Evolutionary conservation across 2,329 filamentous ascomycete species (phyloP).

Genomic region (Metarhizium guizhouense): DNA sequence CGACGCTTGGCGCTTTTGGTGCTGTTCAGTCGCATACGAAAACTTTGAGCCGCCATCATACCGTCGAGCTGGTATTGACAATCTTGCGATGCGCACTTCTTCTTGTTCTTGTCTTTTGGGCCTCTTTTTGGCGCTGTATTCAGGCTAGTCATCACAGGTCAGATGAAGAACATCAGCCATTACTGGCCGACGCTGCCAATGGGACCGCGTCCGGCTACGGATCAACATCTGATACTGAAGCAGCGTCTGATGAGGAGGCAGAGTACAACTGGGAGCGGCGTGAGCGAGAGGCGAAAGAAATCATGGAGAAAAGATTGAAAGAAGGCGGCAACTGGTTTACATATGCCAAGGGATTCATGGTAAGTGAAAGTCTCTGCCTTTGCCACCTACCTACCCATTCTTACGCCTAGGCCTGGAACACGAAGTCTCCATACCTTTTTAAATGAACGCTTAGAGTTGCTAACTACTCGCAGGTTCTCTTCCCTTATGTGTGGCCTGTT

Average conservation of each 20-base stretch:
- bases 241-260: slow-evolving; percentile 27
- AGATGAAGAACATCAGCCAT: slow-evolving; percentile 50
- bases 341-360: slow-evolving; percentile 65
- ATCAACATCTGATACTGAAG: slow-evolving; percentile 29
- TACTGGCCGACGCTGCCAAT: slow-evolving; percentile 32
- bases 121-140: slow-evolving; percentile 18
- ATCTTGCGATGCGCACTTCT: slow-evolving; percentile 11
- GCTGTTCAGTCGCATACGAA: slow-evolving; percentile 4
- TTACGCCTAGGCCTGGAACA: background rate
- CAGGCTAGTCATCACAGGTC: slow-evolving; percentile 14
- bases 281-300: slow-evolving; percentile 45
- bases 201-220: slow-evolving; percentile 29
- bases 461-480: slow-evolving; percentile 48
- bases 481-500: slow-evolving; percentile 72
- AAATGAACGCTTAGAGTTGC: slow-evolving; percentile 1
- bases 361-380: slow-evolving; percentile 15
- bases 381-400: background rate
- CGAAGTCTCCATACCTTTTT: no score
- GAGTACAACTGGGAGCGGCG: slow-evolving; percentile 48
- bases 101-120: slow-evolving; percentile 21
- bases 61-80: slow-evolving; percentile 15
- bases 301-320: slow-evolving; percentile 59
- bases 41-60: slow-evolving; percentile 10
- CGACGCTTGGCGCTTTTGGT: slow-evolving; percentile 28
- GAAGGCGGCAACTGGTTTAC: slow-evolving; percentile 69